Evolutionary conservation across 495 filamentous ascomycete genomes (phyloP).

Genomic region (Penicillium tannophilum): DNA sequence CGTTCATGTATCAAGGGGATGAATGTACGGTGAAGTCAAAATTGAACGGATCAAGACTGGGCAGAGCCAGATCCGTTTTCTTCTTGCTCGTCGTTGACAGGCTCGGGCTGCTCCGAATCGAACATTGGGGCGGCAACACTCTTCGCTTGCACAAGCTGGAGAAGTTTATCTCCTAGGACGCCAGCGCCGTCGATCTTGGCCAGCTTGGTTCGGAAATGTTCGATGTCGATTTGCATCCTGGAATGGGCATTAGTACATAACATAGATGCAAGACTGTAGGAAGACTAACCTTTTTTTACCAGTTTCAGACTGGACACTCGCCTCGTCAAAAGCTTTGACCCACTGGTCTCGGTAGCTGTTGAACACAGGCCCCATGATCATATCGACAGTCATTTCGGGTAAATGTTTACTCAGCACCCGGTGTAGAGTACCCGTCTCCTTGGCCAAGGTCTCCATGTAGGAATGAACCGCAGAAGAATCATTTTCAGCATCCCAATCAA

Average conservation of each 20-base stretch:
- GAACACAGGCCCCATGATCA: slow-evolving; percentile 93
- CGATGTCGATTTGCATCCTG: slow-evolving; percentile 80
- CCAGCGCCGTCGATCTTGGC: slow-evolving; percentile 80
- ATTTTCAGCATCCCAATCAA: slow-evolving; percentile 68
- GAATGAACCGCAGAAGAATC: slow-evolving; percentile 51
- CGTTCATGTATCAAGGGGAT: background rate
- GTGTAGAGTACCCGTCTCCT: slow-evolving; percentile 86
- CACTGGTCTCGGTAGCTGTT: slow-evolving; percentile 83
- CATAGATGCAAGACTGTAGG: background rate
- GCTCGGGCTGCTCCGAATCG: background rate
- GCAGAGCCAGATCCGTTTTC: slow-evolving; percentile 21
- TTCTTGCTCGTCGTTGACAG: slow-evolving; percentile 2
- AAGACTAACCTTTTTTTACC: slow-evolving; percentile 70
- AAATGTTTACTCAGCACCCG: slow-evolving; percentile 85
- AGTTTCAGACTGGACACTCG: slow-evolving; percentile 62
- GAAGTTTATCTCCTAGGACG: slow-evolving; percentile 66
- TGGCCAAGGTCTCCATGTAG: slow-evolving; percentile 90
- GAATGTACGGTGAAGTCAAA: background rate
- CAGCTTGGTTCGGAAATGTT: slow-evolving; percentile 72
- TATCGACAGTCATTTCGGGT: slow-evolving; percentile 70
- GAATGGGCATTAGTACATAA: slow-evolving; percentile 13
- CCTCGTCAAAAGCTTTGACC: slow-evolving; percentile 70
- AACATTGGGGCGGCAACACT: slow-evolving; percentile 17
- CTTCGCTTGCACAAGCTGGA: slow-evolving; percentile 69
- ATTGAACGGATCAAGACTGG: slow-evolving; percentile 12